These are phyloP conservation scores for Galerina marginata DNA, from an alignment of 768 basidiomycete species.

Conservation along the genomic window DNA sequence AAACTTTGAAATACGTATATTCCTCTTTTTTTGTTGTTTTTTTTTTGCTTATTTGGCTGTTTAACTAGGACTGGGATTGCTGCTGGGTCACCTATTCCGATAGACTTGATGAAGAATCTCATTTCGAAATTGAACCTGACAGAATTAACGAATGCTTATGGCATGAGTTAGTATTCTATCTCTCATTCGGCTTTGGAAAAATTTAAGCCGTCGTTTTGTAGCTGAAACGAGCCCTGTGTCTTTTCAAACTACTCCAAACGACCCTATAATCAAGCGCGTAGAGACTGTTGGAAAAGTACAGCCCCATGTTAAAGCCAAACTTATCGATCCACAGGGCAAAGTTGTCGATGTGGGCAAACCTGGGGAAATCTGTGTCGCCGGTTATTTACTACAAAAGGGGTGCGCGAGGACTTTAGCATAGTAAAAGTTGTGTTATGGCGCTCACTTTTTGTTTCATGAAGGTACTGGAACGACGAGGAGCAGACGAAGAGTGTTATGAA, in stretches of 20 bases:
- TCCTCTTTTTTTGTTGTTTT: background rate
- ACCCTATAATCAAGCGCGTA: constrained; percentile 74
- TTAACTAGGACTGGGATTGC: constrained; percentile 76
- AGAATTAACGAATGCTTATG: constrained; percentile 81
- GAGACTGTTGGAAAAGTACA: constrained; percentile 82
- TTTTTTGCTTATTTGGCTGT: background rate
- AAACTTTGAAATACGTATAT: background rate
- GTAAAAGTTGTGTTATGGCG: too few relatives aligned
- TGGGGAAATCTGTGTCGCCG: constrained; percentile 76
- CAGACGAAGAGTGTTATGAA: constrained; percentile 69
- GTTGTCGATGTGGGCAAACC: constrained; percentile 74
- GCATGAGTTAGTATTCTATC: constrained; percentile 71
- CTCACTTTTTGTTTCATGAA: constrained; percentile 27
- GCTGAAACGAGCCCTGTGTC: constrained; percentile 87
- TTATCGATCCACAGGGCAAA: constrained; percentile 63
- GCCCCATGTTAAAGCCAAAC: constrained; percentile 79
- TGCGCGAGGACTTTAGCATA: constrained; percentile 34
- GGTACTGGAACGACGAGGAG: constrained; percentile 78
- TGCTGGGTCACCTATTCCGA: constrained; percentile 80
- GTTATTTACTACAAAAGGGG: constrained; percentile 85
- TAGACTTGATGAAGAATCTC: constrained; percentile 76
- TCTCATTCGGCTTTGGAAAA: background rate
- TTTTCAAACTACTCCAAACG: constrained; percentile 76
- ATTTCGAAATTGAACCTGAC: constrained; percentile 69
- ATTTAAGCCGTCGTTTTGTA: constrained; percentile 30